phyloP scores from a whole-genome alignment of 1,284 basidiomycete genomes.

The Exsudoporus floridanus region DNA sequence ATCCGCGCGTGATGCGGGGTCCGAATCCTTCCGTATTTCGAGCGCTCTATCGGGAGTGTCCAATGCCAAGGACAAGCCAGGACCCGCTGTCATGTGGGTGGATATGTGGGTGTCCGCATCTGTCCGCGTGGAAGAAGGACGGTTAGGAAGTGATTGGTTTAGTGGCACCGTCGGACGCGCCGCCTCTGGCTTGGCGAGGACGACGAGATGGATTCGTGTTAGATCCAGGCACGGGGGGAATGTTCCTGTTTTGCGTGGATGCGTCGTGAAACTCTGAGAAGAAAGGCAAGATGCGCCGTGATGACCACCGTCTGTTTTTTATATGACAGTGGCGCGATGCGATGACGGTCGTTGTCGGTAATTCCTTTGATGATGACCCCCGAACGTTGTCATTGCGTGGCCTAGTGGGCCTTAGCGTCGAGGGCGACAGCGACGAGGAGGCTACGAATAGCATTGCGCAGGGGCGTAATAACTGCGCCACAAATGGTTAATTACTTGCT shows the following conservation, averaged over 20 bases:
- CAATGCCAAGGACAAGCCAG: conserved; percentile 4
- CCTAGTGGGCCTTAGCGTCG: not conserved
- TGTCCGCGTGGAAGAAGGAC: not conserved
- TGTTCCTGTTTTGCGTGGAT: conserved; percentile 7
- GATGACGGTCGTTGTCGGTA: not conserved
- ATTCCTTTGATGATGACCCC: not conserved
- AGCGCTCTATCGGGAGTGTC: conserved; percentile 5
- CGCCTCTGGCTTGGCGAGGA: not conserved
- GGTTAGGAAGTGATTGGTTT: not conserved
- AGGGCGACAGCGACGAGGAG: not conserved
- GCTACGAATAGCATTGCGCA: not conserved
- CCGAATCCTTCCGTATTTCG: conserved; percentile 18
- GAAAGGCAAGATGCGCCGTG: too few relatives aligned
- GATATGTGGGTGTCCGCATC: conserved; percentile 7
- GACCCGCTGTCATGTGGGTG: conserved; percentile 14
- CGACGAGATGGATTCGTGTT: not conserved
- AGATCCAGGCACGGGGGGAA: conserved; percentile 10
- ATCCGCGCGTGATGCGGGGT: not conserved
- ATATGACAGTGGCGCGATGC: not conserved
- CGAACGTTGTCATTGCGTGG: not conserved
- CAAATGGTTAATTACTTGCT: not conserved
- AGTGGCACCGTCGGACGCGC: conserved; percentile 1
- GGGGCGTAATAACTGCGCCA: not conserved
- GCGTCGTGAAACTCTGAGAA: not conserved
- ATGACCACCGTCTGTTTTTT: not conserved